Evolutionary conservation across 257 asterid species (phyloP).

Genomic region (Plectranthus barbatus): DNA sequence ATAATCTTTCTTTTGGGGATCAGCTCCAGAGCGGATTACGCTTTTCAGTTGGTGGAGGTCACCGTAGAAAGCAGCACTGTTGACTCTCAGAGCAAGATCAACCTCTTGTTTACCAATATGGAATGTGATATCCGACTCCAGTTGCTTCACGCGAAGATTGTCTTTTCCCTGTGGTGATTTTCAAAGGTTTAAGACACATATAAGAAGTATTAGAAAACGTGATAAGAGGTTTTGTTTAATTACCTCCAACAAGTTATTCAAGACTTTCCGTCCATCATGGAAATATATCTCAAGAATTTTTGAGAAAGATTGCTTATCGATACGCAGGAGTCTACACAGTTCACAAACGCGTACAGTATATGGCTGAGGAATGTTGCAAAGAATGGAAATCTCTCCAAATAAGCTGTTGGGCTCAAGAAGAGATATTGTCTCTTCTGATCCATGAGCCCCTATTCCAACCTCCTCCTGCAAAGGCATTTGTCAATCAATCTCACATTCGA

Average conservation of each 20-base stretch:
- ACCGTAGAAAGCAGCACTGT: conserved; percentile 73
- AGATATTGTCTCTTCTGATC: conserved; percentile 55
- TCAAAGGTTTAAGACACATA: not conserved
- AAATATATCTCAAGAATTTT: conserved; percentile 77
- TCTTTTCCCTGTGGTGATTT: conserved; percentile 50
- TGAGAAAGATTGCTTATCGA: conserved; percentile 80
- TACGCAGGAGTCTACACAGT: conserved; percentile 71
- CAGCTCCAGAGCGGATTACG: conserved; percentile 82
- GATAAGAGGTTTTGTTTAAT: not conserved
- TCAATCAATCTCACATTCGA: not conserved
- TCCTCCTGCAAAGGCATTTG: conserved; percentile 55
- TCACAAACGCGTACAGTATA: conserved; percentile 86
- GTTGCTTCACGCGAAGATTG: conserved; percentile 56
- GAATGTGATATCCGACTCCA: conserved; percentile 62
- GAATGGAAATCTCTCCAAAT: conserved; percentile 74
- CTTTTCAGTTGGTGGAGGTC: conserved; percentile 71
- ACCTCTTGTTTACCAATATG: conserved; percentile 83
- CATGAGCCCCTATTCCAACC: conserved; percentile 53
- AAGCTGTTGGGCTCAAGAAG: conserved; percentile 49
- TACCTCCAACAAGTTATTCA: conserved; percentile 84
- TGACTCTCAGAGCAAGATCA: conserved; percentile 84
- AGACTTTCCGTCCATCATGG: conserved; percentile 76
- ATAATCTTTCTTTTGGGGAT: conserved; percentile 73
- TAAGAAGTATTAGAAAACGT: not conserved
- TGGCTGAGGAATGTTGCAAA: conserved; percentile 95